Conservation (phyloP, 1,284 basidiomycete species). For the Puccinia brachypodii region DNA sequence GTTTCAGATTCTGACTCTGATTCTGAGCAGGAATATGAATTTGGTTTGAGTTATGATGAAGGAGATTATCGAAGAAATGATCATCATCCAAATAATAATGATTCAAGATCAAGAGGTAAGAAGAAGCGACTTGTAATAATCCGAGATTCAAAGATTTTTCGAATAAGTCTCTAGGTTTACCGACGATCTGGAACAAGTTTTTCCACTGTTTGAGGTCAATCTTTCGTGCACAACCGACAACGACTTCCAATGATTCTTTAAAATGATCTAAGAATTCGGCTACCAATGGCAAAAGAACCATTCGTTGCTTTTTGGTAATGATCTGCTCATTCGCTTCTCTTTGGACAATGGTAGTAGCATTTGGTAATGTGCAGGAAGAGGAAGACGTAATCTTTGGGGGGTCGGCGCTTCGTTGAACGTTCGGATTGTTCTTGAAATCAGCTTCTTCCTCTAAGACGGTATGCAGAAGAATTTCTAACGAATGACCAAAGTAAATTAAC, state of each 20-base stretch:
- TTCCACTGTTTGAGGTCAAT: constrained; percentile 92
- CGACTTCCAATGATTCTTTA: constrained; percentile 81
- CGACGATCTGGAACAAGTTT: constrained; percentile 82
- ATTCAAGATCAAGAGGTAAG: constrained; percentile 80
- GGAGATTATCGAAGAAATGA: constrained; percentile 67
- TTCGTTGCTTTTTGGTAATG: neutral
- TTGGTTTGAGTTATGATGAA: neutral
- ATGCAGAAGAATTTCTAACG: constrained; percentile 89
- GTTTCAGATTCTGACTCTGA: neutral
- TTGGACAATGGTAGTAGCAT: neutral
- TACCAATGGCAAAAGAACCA: constrained; percentile 57
- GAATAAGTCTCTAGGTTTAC: constrained; percentile 84
- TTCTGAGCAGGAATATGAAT: neutral
- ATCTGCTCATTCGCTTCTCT: neutral
- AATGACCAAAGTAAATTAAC: constrained; percentile 89
- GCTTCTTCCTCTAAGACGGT: constrained; percentile 89
- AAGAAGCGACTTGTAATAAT: constrained; percentile 82
- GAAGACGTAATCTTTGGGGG: neutral
- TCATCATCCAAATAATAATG: constrained; percentile 73
- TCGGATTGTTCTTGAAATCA: constrained; percentile 51
- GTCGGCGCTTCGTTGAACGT: neutral
- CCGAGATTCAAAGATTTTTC: constrained; percentile 78
- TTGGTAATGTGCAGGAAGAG: neutral
- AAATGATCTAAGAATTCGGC: constrained; percentile 91
- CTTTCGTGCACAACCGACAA: constrained; percentile 94